These are phyloP conservation scores for Xylogone sp. DNA, from an alignment of 2,329 filamentous ascomycete genomes.

Conservation along the genomic window DNA sequence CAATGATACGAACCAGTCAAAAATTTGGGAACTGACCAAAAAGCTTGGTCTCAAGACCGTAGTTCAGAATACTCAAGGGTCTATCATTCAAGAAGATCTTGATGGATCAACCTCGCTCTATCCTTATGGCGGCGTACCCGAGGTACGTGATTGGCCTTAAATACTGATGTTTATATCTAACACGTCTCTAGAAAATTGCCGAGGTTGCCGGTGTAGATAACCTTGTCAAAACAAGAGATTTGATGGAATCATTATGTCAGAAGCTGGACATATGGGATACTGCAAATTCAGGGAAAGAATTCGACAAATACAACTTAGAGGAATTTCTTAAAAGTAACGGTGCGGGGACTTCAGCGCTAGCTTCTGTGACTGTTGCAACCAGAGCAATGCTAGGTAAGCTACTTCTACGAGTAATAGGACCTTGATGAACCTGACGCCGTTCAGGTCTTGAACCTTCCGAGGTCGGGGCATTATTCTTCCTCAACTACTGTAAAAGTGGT, in stretches of 20 bases:
- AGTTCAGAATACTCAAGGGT: conserved; percentile 44
- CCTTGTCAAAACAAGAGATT: not conserved
- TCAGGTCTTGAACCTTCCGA: conserved; percentile 38
- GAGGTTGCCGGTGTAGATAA: not conserved
- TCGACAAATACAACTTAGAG: conserved; percentile 1
- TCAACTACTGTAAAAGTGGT: conserved; percentile 51
- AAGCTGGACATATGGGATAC: not conserved
- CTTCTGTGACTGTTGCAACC: conserved; percentile 35
- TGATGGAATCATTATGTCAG: not conserved
- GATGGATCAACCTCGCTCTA: conserved; percentile 30
- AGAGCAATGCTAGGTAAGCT: conserved; percentile 44
- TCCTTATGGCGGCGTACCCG: conserved; percentile 28
- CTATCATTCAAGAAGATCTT: conserved; percentile 36
- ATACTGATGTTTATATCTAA: not conserved
- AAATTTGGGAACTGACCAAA: conserved; percentile 37
- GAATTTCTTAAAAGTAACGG: conserved; percentile 6
- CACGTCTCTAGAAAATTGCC: not conserved
- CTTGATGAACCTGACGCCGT: not conserved
- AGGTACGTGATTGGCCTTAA: conserved; percentile 11
- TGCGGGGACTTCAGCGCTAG: conserved; percentile 5
- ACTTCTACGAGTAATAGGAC: not conserved
- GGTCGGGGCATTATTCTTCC: conserved; percentile 48
- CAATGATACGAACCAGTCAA: conserved; percentile 33
- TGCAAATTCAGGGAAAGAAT: not conserved
- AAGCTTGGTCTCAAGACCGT: conserved; percentile 40